Evolutionary conservation across 2,329 filamentous ascomycete species (phyloP).

Genomic region (Aureobasidium sp.): DNA sequence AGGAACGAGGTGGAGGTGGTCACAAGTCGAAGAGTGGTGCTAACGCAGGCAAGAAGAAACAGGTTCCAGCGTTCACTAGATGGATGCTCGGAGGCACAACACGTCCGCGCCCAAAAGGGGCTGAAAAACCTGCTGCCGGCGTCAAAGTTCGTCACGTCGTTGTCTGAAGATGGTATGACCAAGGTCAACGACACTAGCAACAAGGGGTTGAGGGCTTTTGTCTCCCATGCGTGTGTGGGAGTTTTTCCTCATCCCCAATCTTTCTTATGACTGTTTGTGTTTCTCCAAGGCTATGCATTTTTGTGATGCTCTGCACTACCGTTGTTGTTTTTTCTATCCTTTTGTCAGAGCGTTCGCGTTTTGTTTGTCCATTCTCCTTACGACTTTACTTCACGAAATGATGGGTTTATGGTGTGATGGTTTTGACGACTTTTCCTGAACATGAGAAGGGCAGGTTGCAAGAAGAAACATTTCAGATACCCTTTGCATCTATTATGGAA

Average conservation of each 20-base stretch:
- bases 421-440: background rate
- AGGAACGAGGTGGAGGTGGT: background rate
- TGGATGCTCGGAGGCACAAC: constrained; percentile 8
- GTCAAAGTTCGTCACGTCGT: constrained; percentile 1
- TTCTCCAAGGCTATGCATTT: background rate
- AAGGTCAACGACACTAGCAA: background rate
- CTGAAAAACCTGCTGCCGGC: constrained; percentile 8
- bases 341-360: background rate
- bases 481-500: background rate
- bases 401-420: constrained; percentile 5
- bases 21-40: background rate
- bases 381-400: background rate
- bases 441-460: background rate
- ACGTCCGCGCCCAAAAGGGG: constrained; percentile 9
- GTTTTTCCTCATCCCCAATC: background rate
- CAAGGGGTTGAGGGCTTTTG: background rate
- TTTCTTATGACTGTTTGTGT: background rate
- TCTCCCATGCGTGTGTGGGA: background rate
- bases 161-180: background rate
- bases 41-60: constrained; percentile 2
- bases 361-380: background rate
- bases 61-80: background rate
- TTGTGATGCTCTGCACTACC: background rate
- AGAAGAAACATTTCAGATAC: background rate
- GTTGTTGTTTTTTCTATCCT: background rate